Evolutionary conservation across 148 eudicot species (phyloP).

Genomic region (Spergularia marina): DNA sequence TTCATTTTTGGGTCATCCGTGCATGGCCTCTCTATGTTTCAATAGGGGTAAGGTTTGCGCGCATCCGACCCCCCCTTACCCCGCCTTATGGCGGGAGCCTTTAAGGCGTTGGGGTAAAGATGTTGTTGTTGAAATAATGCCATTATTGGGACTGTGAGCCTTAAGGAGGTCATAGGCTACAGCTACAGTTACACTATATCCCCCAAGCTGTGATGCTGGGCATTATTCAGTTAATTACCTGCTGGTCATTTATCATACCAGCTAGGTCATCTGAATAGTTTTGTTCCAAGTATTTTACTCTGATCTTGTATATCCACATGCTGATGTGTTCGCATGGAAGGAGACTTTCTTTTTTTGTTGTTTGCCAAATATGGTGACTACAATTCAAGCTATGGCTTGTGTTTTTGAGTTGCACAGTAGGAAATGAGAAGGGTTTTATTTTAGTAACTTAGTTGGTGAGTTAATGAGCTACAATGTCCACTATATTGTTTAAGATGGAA

Average conservation of each 20-base stretch:
- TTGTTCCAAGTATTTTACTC: not conserved
- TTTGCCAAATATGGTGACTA: not conserved
- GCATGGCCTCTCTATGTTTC: too few relatives aligned
- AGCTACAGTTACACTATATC: not conserved
- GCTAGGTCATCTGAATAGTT: not conserved
- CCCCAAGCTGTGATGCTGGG: not conserved
- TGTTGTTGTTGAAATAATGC: too few relatives aligned
- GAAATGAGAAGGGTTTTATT: not conserved
- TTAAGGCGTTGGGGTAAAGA: too few relatives aligned
- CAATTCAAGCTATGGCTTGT: not conserved
- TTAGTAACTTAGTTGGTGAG: not conserved
- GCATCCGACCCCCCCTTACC: too few relatives aligned
- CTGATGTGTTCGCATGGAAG: not conserved
- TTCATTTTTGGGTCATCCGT: too few relatives aligned
- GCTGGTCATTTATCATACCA: not conserved
- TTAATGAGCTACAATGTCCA: not conserved
- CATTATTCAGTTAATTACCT: not conserved
- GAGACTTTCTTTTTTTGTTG: not conserved
- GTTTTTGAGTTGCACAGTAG: not conserved
- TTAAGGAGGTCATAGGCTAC: not conserved
- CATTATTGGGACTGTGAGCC: not conserved
- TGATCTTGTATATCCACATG: not conserved
- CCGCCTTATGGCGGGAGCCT: too few relatives aligned
- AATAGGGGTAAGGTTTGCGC: too few relatives aligned
- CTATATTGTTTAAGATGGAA: too few relatives aligned